Base-by-base conservation (phyloP, 441 rosid genomes). In the Daphne laureola region DNA sequence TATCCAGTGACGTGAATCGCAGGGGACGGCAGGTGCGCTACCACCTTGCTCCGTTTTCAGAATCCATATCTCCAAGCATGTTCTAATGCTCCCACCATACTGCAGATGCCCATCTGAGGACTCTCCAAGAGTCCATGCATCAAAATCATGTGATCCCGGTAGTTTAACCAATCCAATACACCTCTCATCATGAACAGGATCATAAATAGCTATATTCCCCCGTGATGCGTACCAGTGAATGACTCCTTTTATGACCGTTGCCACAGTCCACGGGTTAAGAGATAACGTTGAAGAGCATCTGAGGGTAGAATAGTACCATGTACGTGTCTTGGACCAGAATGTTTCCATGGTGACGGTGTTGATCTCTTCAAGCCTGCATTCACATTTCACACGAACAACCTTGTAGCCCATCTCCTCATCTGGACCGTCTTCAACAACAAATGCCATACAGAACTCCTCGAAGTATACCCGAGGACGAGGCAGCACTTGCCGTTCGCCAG, bases 381-480 rank as follows among this genome's bases (percentile, higher is more conserved):
- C 72, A 67, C 83, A 73, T 70, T 77, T 79, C 0, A 80, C 89
- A 1, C 86, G 77, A 25, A 77, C 50, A 43, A 82, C 75, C 69
- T 67, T 77, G 69, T 75, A 77, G 67, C 64, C 55, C 25, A 73
- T 58, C 23, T 66, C 61, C 14, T 55, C 68, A 36, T 67, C 64
- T 53, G 70, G 70, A 45, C 56, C 53, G 52, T 73, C 70, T 61
- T 77, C 86, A 48, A 71, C 74, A 11, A 79, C 57, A 63, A 82
- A 73, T 5, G 85, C 79, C 83, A 75, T 77, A 57, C 75, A 71
- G 64, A 82, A 62, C 51, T 77, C 81, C 23, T 64, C 62, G 27
- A 79, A 79, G 66, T 75, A 68, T 27, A 75, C 83, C 14, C 86
- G 74, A 5, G 72, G 85, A 51, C 42, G 72, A 5, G 85, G 89